Evolutionary conservation across 2,329 filamentous ascomycete genomes (phyloP).

Genomic region (Cyphellophora attinorum): DNA sequence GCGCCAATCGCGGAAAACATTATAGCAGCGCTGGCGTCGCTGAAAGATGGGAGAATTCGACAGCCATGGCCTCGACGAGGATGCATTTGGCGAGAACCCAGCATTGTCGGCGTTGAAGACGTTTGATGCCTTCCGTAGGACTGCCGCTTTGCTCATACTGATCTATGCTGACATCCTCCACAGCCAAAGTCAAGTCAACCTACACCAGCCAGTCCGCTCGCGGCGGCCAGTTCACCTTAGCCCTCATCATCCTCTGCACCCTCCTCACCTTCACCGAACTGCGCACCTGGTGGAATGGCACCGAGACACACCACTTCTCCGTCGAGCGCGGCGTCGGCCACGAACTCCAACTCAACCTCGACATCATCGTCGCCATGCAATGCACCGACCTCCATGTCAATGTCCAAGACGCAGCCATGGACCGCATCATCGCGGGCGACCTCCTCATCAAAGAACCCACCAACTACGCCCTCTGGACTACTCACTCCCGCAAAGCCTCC

Average conservation of each 20-base stretch:
- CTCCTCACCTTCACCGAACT: constrained; percentile 72
- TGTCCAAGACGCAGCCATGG: constrained; percentile 89
- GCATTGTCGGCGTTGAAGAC: constrained; percentile 56
- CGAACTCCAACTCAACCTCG: constrained; percentile 86
- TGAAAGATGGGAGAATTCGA: constrained; percentile 8
- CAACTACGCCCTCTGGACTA: constrained; percentile 65
- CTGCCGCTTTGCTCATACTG: too few species aligned
- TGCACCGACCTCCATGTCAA: constrained; percentile 89
- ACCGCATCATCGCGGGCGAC: constrained; percentile 75
- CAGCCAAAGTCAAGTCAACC: constrained; percentile 91
- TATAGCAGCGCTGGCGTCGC: not conserved
- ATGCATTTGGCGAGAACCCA: constrained; percentile 65
- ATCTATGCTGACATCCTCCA: constrained; percentile 1
- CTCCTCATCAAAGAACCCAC: constrained; percentile 68
- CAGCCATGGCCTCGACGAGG: constrained; percentile 64
- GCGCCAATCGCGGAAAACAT: constrained; percentile 3
- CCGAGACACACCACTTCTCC: constrained; percentile 79
- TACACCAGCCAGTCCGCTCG: constrained; percentile 77
- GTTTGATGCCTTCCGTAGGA: constrained; percentile 93
- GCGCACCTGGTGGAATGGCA: constrained; percentile 70
- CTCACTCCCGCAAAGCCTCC: constrained; percentile 38
- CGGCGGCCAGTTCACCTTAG: constrained; percentile 88
- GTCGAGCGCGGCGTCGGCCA: constrained; percentile 88
- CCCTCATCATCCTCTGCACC: constrained; percentile 64
- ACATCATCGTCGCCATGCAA: constrained; percentile 82